Evolutionary conservation across 768 basidiomycete species (phyloP).

Genomic region (Pleurotus tuber-regium): DNA sequence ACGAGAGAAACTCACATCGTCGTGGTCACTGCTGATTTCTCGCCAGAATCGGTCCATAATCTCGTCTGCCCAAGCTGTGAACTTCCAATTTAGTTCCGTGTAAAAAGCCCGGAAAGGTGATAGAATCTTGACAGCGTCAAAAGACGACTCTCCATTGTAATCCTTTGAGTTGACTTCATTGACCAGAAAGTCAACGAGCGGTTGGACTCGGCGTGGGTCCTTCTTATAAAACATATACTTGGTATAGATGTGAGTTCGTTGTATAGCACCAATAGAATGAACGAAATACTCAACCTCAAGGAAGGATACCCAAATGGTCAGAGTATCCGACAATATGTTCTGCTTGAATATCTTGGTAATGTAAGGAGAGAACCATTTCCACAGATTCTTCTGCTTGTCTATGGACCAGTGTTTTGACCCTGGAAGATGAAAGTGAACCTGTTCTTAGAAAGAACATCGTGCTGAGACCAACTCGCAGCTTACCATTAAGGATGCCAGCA

Average conservation of each 20-base stretch:
- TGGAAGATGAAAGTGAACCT: constrained; percentile 25
- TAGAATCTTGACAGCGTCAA: constrained; percentile 71
- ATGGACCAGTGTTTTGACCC: constrained; percentile 88
- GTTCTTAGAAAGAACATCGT: too few species aligned
- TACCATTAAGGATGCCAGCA: constrained; percentile 68
- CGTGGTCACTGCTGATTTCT: constrained; percentile 74
- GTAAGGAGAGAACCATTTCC: constrained; percentile 77
- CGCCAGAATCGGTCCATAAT: constrained; percentile 67
- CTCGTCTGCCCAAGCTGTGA: constrained; percentile 72
- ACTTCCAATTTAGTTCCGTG: constrained; percentile 77
- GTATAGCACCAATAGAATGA: neutral
- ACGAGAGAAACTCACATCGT: constrained; percentile 55
- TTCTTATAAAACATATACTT: constrained; percentile 76
- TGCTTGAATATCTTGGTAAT: constrained; percentile 64
- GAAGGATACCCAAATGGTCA: constrained; percentile 77
- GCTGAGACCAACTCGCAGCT: constrained; percentile 1
- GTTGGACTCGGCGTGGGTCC: constrained; percentile 82
- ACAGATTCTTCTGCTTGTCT: constrained; percentile 62
- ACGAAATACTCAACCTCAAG: constrained; percentile 49
- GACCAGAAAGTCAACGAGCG: constrained; percentile 72
- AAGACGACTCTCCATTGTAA: constrained; percentile 79
- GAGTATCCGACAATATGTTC: constrained; percentile 79
- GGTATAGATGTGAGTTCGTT: constrained; percentile 10
- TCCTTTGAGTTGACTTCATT: constrained; percentile 64
- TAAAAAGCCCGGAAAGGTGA: constrained; percentile 70